phyloP scores from a whole-genome alignment of 768 basidiomycete species.

The Pulveroboletus frians region DNA sequence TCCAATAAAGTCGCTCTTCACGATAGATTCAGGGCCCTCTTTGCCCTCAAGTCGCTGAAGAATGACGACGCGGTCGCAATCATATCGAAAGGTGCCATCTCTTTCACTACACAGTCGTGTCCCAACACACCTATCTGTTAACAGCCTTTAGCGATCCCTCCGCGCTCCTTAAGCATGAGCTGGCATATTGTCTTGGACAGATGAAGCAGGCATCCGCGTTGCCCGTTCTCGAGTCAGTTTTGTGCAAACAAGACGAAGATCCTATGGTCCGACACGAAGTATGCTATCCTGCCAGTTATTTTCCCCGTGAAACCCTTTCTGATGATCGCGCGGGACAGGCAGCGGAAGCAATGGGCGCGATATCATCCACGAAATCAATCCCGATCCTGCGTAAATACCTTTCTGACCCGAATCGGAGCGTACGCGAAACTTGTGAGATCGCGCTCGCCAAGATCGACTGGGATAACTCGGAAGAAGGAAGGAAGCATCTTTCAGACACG shows the following conservation, averaged over 20 bases:
- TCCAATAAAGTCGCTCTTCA: conserved; percentile 72
- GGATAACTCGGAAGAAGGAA: conserved; percentile 77
- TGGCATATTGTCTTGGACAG: conserved; percentile 96
- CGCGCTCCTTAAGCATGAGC: conserved; percentile 90
- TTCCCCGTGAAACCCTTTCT: background rate
- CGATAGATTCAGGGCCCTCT: conserved; percentile 84
- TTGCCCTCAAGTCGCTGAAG: conserved; percentile 83
- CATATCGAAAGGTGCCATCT: conserved; percentile 69
- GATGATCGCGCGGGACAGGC: conserved; percentile 48
- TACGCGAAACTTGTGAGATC: conserved; percentile 96
- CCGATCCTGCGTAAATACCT: conserved; percentile 68
- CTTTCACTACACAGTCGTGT: background rate
- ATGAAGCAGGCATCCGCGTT: conserved; percentile 71
- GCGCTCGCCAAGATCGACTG: conserved; percentile 93
- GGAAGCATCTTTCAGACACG: conserved; percentile 35
- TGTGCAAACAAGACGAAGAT: conserved; percentile 67
- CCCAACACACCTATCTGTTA: conserved; percentile 1
- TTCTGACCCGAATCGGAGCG: conserved; percentile 63
- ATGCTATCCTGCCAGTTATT: conserved; percentile 13
- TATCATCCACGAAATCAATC: conserved; percentile 63
- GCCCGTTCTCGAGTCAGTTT: conserved; percentile 70
- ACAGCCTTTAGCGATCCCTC: conserved; percentile 83
- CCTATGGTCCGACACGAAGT: conserved; percentile 99
- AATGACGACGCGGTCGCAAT: conserved; percentile 74
- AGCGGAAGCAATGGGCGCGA: conserved; percentile 98